Evolutionary conservation across 306 rosid genomes (phyloP).

Genomic region (Crataegus laevigata): DNA sequence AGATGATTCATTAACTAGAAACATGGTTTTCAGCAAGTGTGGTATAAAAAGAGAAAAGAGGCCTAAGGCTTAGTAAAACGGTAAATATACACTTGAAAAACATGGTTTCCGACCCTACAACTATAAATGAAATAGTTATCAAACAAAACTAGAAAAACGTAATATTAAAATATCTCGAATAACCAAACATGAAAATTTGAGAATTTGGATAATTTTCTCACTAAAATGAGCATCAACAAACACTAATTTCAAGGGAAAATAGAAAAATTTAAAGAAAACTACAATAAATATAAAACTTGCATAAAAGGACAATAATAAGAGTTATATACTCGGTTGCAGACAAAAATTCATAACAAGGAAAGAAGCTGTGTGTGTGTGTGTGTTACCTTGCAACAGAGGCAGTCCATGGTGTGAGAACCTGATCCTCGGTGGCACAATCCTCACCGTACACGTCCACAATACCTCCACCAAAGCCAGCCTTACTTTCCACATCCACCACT

Average conservation of each 20-base stretch:
- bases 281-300: not conserved
- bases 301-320: not conserved
- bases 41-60: not conserved
- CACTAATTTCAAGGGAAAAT: not conserved
- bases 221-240: not conserved
- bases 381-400: slow-evolving; percentile 70
- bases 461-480: slow-evolving; percentile 44
- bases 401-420: slow-evolving; percentile 83
- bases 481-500: slow-evolving; percentile 7
- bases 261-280: not conserved
- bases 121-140: no score
- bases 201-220: not conserved
- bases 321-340: not conserved
- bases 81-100: no score
- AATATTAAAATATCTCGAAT: not conserved
- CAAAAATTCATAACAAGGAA: not conserved
- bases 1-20: not conserved
- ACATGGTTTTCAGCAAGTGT: not conserved
- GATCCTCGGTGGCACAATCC: slow-evolving; percentile 67
- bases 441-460: slow-evolving; percentile 59
- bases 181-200: not conserved
- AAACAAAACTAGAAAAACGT: not conserved
- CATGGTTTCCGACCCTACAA: no score
- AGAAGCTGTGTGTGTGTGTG: not conserved
- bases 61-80: not conserved